Conservation (phyloP, 176 grass and related monocot species). For the Aegilops umbellulata region DNA sequence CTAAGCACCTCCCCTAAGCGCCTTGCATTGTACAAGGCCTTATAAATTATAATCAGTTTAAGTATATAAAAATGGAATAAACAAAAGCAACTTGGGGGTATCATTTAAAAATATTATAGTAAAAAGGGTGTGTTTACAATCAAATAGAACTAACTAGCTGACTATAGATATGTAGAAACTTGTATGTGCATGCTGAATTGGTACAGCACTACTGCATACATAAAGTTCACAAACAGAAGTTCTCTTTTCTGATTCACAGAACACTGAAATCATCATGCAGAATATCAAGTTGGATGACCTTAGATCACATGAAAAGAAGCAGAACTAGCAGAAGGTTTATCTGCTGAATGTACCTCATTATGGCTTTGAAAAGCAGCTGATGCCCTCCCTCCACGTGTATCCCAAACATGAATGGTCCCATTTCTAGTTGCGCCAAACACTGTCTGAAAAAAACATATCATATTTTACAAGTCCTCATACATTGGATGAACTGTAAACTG, state of each 20-base stretch:
- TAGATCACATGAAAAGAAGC: not conserved
- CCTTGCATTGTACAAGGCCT: too few relatives aligned
- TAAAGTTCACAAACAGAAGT: conserved; percentile 14
- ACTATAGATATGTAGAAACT: not conserved
- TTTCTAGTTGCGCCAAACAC: conserved; percentile 73
- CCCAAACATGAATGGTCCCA: conserved; percentile 80
- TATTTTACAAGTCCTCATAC: not conserved
- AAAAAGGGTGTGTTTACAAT: not conserved
- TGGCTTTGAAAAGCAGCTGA: conserved; percentile 92
- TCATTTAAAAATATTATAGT: not conserved
- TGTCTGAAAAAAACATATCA: conserved; percentile 56
- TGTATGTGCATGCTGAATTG: not conserved
- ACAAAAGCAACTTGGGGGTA: not conserved
- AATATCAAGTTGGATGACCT: not conserved
- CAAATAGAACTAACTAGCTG: not conserved
- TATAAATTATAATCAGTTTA: not conserved
- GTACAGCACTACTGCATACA: not conserved
- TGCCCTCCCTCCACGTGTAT: conserved; percentile 79
- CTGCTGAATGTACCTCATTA: conserved; percentile 50
- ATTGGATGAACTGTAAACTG: not conserved
- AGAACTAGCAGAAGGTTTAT: conserved; percentile 21
- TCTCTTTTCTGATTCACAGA: not conserved
- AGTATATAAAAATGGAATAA: conserved; percentile 16
- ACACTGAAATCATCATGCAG: not conserved
- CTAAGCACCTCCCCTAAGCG: too few relatives aligned